These are phyloP conservation scores for Colletotrichum paranaense DNA, from an alignment of 2,329 filamentous ascomycete genomes.

Conservation along the genomic window DNA sequence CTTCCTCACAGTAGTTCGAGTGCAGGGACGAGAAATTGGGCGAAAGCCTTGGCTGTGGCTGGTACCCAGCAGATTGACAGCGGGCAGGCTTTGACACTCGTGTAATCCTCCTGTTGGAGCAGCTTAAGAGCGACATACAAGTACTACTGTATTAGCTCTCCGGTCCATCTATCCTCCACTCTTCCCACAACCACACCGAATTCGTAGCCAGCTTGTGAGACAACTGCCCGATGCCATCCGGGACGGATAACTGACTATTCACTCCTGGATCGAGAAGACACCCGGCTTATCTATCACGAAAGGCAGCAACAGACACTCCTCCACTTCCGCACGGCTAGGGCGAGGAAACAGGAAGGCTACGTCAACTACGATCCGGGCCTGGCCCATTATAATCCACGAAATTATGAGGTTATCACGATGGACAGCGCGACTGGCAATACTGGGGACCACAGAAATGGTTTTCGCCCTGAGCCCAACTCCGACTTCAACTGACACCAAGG, in stretches of 20 bases:
- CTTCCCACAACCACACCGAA: neutral
- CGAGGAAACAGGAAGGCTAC: neutral
- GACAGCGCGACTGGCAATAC: neutral
- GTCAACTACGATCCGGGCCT: neutral
- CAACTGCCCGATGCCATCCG: neutral
- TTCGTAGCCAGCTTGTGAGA: neutral
- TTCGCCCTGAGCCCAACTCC: slow-evolving; percentile 6
- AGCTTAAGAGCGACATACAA: neutral
- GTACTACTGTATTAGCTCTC: neutral
- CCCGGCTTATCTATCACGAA: neutral
- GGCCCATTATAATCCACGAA: neutral
- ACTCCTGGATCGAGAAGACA: neutral
- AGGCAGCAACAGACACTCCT: neutral
- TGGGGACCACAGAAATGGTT: neutral
- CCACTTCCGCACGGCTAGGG: neutral
- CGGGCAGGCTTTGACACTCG: neutral
- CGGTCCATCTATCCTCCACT: neutral
- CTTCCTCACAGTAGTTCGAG: neutral
- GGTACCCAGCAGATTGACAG: neutral
- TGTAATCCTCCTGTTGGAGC: neutral
- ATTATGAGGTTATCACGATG: slow-evolving; percentile 19
- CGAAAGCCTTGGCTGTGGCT: neutral
- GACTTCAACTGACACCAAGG: slow-evolving; percentile 12
- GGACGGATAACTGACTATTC: neutral
- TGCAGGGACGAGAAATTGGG: slow-evolving; percentile 12